Evolutionary conservation across 1,284 basidiomycete genomes (phyloP).

Genomic region (Trichosporon ovoides): DNA sequence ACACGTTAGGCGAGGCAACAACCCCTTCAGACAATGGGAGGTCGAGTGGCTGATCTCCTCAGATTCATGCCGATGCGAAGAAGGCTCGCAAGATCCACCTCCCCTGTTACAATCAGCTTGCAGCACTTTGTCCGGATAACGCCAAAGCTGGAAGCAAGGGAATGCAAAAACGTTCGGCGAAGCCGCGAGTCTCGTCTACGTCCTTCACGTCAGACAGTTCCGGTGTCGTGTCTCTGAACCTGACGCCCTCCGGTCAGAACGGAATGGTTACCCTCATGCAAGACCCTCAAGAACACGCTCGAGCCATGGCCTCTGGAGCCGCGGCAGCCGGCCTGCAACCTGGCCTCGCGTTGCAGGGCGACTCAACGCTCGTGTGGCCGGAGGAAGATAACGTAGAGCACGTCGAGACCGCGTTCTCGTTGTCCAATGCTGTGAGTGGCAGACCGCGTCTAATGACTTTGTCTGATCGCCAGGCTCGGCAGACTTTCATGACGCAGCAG

Average conservation of each 20-base stretch:
- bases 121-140: constrained; percentile 26
- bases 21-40: not conserved
- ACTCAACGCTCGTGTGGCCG: constrained; percentile 10
- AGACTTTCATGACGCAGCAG: constrained; percentile 19
- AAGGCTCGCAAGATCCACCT: constrained; percentile 39
- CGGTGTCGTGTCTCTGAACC: constrained; percentile 17
- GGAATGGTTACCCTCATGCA: constrained; percentile 4
- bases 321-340: constrained; percentile 16
- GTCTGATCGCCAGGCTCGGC: constrained; percentile 11
- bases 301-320: not conserved
- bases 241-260: constrained; percentile 7
- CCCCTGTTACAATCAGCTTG: constrained; percentile 33
- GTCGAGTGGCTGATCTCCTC: constrained; percentile 5
- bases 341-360: constrained; percentile 8
- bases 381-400: constrained; percentile 18
- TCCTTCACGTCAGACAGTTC: constrained; percentile 22
- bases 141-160: not conserved
- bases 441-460: not conserved
- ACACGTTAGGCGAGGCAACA: too few species aligned
- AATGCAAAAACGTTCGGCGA: constrained; percentile 5
- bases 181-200: constrained; percentile 15
- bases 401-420: constrained; percentile 27
- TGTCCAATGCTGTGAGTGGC: constrained; percentile 10
- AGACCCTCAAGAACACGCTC: constrained; percentile 3
- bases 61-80: constrained; percentile 24